phyloP scores from a whole-genome alignment of 192 early-diverging fungal species.

The Gonapodya prolifera region DNA sequence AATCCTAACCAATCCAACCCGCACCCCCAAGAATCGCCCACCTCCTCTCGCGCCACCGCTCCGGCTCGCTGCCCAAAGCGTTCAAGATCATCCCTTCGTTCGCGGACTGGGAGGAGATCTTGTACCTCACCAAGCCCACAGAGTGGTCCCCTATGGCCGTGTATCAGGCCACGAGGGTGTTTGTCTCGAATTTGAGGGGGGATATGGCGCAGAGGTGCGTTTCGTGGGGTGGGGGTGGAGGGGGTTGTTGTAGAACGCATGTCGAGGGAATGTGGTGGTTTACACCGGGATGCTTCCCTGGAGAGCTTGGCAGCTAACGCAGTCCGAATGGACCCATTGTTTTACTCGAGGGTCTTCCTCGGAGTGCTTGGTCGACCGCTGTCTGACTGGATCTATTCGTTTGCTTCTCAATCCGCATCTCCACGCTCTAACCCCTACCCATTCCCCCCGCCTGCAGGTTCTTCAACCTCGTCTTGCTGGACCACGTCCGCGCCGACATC shows the following conservation, averaged over 20 bases:
- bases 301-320: too few relatives aligned
- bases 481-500: slow-evolving; percentile 90
- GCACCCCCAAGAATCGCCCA: slow-evolving; percentile 75
- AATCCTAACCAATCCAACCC: too few relatives aligned
- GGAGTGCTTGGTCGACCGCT: too few relatives aligned
- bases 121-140: slow-evolving; percentile 80
- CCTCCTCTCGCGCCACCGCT: slow-evolving; percentile 81
- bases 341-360: too few relatives aligned
- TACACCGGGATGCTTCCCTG: too few relatives aligned
- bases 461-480: slow-evolving; percentile 74
- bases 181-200: slow-evolving; percentile 93
- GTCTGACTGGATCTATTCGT: too few relatives aligned
- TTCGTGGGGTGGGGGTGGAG: neutral
- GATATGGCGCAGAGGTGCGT: slow-evolving; percentile 70
- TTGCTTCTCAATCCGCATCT: too few relatives aligned
- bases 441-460: slow-evolving; percentile 31
- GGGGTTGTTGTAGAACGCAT: neutral
- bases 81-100: slow-evolving; percentile 98
- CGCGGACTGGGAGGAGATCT: slow-evolving; percentile 92
- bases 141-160: slow-evolving; percentile 95
- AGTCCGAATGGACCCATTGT: too few relatives aligned
- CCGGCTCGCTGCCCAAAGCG: slow-evolving; percentile 88
- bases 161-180: slow-evolving; percentile 91
- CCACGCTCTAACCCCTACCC: too few relatives aligned
- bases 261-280: slow-evolving; percentile 7